Evolutionary conservation across 495 filamentous ascomycete species (phyloP).

Genomic region (Cetradonia linearis): DNA sequence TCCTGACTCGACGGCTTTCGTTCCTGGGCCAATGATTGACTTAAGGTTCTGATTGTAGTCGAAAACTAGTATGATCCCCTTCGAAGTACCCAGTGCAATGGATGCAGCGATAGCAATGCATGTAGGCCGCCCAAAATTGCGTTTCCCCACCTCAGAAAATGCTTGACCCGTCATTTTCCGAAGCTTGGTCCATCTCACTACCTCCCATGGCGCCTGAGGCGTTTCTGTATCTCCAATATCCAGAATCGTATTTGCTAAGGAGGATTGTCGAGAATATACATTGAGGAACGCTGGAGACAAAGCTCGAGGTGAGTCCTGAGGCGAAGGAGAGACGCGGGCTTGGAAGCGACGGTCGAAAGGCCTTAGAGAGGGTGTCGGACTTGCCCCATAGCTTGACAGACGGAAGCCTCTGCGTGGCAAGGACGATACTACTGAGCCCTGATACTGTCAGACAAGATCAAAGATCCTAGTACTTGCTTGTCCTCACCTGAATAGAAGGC

Average conservation of each 20-base stretch:
- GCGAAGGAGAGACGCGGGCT: slow-evolving; percentile 62
- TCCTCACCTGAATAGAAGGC: slow-evolving; percentile 70
- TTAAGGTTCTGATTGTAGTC: slow-evolving; percentile 95
- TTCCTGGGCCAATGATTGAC: slow-evolving; percentile 85
- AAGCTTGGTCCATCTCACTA: slow-evolving; percentile 90
- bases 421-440: slow-evolving; percentile 70
- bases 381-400: slow-evolving; percentile 38
- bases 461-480: background rate
- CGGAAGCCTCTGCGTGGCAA: slow-evolving; percentile 59
- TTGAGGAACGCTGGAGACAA: slow-evolving; percentile 71
- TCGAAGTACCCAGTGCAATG: slow-evolving; percentile 86
- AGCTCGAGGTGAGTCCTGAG: slow-evolving; percentile 49
- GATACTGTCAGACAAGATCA: slow-evolving; percentile 18
- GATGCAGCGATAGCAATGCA: slow-evolving; percentile 82
- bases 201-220: slow-evolving; percentile 76
- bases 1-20: slow-evolving; percentile 88
- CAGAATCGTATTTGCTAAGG: slow-evolving; percentile 45
- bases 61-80: slow-evolving; percentile 87
- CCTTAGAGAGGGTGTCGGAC: slow-evolving; percentile 69
- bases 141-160: slow-evolving; percentile 90
- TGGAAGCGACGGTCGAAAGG: slow-evolving; percentile 94
- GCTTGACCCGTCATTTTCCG: slow-evolving; percentile 78
- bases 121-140: slow-evolving; percentile 85
- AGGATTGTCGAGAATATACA: slow-evolving; percentile 68
- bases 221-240: slow-evolving; percentile 53